phyloP scores from a whole-genome alignment of 2,329 filamentous ascomycete genomes.

The Coleophoma crateriformis region DNA sequence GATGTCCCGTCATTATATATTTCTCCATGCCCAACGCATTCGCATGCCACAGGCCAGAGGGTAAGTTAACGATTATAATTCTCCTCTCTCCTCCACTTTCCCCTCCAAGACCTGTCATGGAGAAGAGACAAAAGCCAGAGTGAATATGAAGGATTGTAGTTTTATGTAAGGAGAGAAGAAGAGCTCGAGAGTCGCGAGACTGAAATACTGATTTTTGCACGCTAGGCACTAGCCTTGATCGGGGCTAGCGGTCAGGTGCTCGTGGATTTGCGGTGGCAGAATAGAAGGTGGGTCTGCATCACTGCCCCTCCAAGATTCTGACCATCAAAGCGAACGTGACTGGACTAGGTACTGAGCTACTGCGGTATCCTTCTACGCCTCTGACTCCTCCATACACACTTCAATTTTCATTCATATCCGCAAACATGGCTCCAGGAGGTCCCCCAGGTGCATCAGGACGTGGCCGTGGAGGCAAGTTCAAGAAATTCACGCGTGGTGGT shows the following conservation, averaged over 20 bases:
- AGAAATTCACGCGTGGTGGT: constrained; percentile 91
- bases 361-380: neutral
- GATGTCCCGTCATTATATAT: constrained; percentile 21
- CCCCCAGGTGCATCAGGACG: constrained; percentile 37
- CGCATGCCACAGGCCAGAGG: constrained; percentile 42
- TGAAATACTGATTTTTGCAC: constrained; percentile 2
- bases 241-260: neutral
- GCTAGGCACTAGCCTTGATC: constrained; percentile 3
- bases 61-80: constrained; percentile 47
- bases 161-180: constrained; percentile 36
- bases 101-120: constrained; percentile 59
- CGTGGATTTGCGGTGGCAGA: too few species aligned
- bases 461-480: constrained; percentile 89
- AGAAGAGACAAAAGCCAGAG: constrained; percentile 51
- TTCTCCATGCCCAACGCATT: constrained; percentile 27
- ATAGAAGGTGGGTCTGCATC: neutral
- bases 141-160: constrained; percentile 57
- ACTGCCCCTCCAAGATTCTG: constrained; percentile 4
- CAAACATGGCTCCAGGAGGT: constrained; percentile 45
- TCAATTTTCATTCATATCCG: constrained; percentile 3
- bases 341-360: constrained; percentile 1
- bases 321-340: constrained; percentile 10
- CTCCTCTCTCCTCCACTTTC: constrained; percentile 62
- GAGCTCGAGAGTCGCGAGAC: constrained; percentile 12
- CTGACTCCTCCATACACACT: neutral